A percentile compares a stretch with the other conserved stretches of the same genome.
These are phyloP conservation scores for Simplicillium sp. DNA, from an alignment of 2,329 filamentous ascomycete species.

Conservation along the genomic window DNA sequence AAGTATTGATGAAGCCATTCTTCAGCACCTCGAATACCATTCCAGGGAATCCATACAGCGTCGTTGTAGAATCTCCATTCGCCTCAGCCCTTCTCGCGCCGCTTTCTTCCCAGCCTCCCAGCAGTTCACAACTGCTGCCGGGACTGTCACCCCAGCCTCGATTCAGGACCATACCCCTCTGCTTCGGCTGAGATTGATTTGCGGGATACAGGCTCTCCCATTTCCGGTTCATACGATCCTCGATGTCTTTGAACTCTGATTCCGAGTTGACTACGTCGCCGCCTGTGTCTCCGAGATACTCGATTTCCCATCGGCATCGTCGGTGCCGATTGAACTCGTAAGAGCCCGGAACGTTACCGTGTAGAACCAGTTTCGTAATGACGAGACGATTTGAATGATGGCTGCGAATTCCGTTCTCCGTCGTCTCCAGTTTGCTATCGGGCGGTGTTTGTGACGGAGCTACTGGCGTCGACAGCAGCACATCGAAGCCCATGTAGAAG, in stretches of 20 bases:
- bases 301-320: slow-evolving; percentile 76
- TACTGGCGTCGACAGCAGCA: slow-evolving; percentile 74
- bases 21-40: slow-evolving; percentile 92
- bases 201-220: slow-evolving; percentile 61
- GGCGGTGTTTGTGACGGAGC: slow-evolving; percentile 56
- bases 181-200: slow-evolving; percentile 37
- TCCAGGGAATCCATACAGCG: slow-evolving; percentile 87
- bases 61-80: slow-evolving; percentile 57
- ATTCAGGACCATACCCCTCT: slow-evolving; percentile 79
- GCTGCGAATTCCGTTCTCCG: slow-evolving; percentile 24
- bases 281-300: slow-evolving; percentile 38
- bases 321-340: slow-evolving; percentile 96
- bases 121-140: slow-evolving; percentile 76
- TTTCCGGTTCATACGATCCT: slow-evolving; percentile 54
- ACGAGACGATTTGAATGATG: slow-evolving; percentile 57
- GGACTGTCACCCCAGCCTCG: slow-evolving; percentile 87
- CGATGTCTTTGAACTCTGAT: slow-evolving; percentile 65
- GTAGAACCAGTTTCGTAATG: slow-evolving; percentile 84
- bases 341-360: slow-evolving; percentile 89
- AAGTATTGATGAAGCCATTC: slow-evolving; percentile 79
- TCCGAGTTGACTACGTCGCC: slow-evolving; percentile 56
- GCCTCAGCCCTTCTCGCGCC: slow-evolving; percentile 43
- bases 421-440: slow-evolving; percentile 14
- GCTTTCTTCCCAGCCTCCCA: slow-evolving; percentile 80
- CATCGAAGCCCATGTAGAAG: slow-evolving; percentile 89